These are phyloP conservation scores for Pyrus hybrid DNA, from an alignment of 331 rosid species.

Conservation along the genomic window DNA sequence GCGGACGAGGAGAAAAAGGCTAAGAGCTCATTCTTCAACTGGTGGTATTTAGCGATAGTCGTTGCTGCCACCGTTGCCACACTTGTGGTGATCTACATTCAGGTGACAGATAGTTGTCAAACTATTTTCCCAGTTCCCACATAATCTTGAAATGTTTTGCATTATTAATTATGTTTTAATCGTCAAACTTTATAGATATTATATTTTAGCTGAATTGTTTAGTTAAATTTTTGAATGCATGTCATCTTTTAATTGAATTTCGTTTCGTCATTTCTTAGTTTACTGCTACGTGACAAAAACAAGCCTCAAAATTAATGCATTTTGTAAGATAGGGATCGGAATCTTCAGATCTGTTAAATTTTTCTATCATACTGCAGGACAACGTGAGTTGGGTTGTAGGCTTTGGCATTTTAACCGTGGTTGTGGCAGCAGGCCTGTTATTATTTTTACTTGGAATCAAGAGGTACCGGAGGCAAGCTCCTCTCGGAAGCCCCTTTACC, in stretches of 20 bases:
- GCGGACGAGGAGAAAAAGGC: constrained; percentile 20
- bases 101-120: neutral
- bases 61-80: constrained; percentile 22
- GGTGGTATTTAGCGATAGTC: constrained; percentile 42
- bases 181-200: too few species aligned
- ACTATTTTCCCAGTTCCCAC: neutral
- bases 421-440: constrained; percentile 17
- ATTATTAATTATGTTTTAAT: neutral
- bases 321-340: neutral
- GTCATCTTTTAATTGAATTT: neutral
- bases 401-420: constrained; percentile 27
- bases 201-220: neutral
- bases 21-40: constrained; percentile 56
- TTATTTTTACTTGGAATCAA: constrained; percentile 28
- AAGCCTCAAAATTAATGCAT: neutral
- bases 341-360: neutral
- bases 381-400: constrained; percentile 40
- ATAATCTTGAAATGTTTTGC: neutral
- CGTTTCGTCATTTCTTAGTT: too few species aligned
- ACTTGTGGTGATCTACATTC: constrained; percentile 20
- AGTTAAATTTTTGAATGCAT: neutral
- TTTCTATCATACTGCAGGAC: constrained; percentile 19
- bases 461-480: constrained; percentile 23
- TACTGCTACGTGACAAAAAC: neutral
- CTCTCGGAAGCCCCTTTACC: constrained; percentile 35